phyloP scores from a whole-genome alignment of 2,329 filamentous ascomycete genomes.

The Scytalidium lignicola region DNA sequence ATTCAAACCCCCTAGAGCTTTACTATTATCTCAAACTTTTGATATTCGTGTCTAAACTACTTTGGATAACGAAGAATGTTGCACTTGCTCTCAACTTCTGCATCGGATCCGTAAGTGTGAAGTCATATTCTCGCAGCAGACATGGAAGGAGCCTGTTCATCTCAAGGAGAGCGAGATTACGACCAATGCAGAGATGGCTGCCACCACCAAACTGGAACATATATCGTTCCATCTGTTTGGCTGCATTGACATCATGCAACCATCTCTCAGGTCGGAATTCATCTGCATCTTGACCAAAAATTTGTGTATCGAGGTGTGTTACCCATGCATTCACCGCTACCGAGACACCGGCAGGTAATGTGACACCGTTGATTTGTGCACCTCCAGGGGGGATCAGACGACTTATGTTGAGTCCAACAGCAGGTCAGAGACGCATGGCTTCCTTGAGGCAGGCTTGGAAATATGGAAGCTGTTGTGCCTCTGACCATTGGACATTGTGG shows the following conservation, averaged over 20 bases:
- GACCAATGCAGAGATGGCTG: slow-evolving; percentile 36
- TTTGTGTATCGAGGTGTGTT: slow-evolving; percentile 40
- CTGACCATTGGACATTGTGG: slow-evolving; percentile 1
- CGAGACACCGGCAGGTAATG: slow-evolving; percentile 43
- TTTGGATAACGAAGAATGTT: slow-evolving; percentile 1
- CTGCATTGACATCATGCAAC: slow-evolving; percentile 32
- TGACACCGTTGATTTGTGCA: slow-evolving; percentile 15
- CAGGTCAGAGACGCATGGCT: slow-evolving; percentile 39
- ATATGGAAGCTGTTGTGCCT: slow-evolving; percentile 32
- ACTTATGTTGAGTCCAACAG: slow-evolving; percentile 35
- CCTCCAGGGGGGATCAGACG: slow-evolving; percentile 31
- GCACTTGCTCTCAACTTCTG: not conserved
- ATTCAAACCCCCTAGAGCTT: no score
- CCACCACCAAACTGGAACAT: slow-evolving; percentile 48
- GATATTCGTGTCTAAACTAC: not conserved
- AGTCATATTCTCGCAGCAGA: slow-evolving; percentile 1
- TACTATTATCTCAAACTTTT: no score
- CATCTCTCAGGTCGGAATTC: slow-evolving; percentile 49
- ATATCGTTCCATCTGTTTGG: slow-evolving; percentile 47
- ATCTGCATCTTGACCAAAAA: slow-evolving; percentile 47
- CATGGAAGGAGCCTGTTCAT: slow-evolving; percentile 38
- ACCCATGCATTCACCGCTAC: slow-evolving; percentile 52
- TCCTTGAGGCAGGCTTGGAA: slow-evolving; percentile 43
- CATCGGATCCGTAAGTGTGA: not conserved
- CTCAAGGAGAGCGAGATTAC: slow-evolving; percentile 35